Evolutionary conservation across 2,329 filamentous ascomycete species (phyloP).

Genomic region (Grosmannia clavigera): DNA sequence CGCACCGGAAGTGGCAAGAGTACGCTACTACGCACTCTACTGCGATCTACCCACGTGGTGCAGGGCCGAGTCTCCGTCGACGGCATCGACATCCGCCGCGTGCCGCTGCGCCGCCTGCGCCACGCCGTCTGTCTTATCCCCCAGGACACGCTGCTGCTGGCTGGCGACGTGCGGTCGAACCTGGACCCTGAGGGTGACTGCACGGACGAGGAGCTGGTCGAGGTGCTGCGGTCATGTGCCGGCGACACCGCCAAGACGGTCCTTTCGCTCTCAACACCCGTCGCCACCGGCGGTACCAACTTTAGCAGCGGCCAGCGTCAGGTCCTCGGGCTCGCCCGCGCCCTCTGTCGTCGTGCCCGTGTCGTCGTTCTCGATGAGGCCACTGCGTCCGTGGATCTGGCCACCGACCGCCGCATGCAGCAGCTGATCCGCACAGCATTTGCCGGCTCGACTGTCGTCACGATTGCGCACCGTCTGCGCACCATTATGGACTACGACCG

Average conservation of each 20-base stretch:
- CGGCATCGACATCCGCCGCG: constrained; percentile 70
- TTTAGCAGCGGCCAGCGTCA: constrained; percentile 76
- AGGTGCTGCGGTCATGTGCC: background rate
- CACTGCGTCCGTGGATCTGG: constrained; percentile 71
- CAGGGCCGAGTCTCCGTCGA: constrained; percentile 83
- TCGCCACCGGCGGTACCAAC: constrained; percentile 1
- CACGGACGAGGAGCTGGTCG: background rate
- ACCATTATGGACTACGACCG: constrained; percentile 41
- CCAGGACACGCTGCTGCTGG: constrained; percentile 89
- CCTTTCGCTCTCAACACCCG: background rate
- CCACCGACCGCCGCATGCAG: constrained; percentile 6
- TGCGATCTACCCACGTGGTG: constrained; percentile 84
- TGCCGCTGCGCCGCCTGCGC: constrained; percentile 80
- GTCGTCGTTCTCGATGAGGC: constrained; percentile 94
- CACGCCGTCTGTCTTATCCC: constrained; percentile 94
- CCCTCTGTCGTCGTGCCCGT: constrained; percentile 72
- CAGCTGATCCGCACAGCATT: constrained; percentile 1
- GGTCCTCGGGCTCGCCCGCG: constrained; percentile 76
- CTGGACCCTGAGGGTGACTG: constrained; percentile 54
- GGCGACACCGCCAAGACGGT: background rate
- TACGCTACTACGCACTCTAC: constrained; percentile 63
- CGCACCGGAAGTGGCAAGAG: constrained; percentile 88
- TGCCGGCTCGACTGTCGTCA: constrained; percentile 6
- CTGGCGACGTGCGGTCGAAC: constrained; percentile 80
- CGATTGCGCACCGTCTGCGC: constrained; percentile 9